phyloP scores from a whole-genome alignment of 2,329 filamentous ascomycete genomes.

The Tolypocladium tundrense region DNA sequence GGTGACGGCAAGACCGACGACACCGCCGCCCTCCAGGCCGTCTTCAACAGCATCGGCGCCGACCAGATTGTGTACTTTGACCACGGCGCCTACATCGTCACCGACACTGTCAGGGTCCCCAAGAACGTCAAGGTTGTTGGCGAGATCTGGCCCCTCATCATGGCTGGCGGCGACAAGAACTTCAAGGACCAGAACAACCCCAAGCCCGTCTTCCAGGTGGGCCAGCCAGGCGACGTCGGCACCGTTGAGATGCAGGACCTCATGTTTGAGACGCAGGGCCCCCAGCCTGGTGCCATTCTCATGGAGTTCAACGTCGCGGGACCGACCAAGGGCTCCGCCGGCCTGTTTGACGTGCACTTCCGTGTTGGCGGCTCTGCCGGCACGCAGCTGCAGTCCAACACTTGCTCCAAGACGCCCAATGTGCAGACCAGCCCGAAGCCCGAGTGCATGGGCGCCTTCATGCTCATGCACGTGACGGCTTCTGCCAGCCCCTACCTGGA shows the following conservation, averaged over 20 bases:
- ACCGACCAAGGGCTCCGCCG: slow-evolving; percentile 55
- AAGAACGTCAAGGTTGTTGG: slow-evolving; percentile 80
- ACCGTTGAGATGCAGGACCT: slow-evolving; percentile 80
- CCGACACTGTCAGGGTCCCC: slow-evolving; percentile 59
- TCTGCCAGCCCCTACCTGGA: slow-evolving; percentile 66
- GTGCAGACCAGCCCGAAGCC: slow-evolving; percentile 49
- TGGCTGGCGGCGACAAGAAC: slow-evolving; percentile 60
- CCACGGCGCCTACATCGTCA: slow-evolving; percentile 62
- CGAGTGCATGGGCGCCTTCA: slow-evolving; percentile 64
- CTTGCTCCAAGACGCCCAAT: slow-evolving; percentile 67
- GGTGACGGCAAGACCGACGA: slow-evolving; percentile 86
- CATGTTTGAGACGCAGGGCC: slow-evolving; percentile 73
- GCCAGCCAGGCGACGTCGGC: slow-evolving; percentile 65
- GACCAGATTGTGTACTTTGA: slow-evolving; percentile 66
- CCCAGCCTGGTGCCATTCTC: slow-evolving; percentile 78
- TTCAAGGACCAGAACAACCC: slow-evolving; percentile 71
- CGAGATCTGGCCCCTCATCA: slow-evolving; percentile 83
- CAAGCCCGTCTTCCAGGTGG: slow-evolving; percentile 77
- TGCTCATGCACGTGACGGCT: slow-evolving; percentile 56
- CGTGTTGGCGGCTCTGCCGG: slow-evolving; percentile 82
- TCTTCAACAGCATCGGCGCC: slow-evolving; percentile 56
- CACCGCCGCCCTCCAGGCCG: slow-evolving; percentile 69
- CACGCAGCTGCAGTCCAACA: slow-evolving; percentile 69
- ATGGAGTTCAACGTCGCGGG: slow-evolving; percentile 84
- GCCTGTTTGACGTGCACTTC: slow-evolving; percentile 94